Conservation (phyloP, 1,284 basidiomycete genomes). For the Moesziomyces sp. region DNA sequence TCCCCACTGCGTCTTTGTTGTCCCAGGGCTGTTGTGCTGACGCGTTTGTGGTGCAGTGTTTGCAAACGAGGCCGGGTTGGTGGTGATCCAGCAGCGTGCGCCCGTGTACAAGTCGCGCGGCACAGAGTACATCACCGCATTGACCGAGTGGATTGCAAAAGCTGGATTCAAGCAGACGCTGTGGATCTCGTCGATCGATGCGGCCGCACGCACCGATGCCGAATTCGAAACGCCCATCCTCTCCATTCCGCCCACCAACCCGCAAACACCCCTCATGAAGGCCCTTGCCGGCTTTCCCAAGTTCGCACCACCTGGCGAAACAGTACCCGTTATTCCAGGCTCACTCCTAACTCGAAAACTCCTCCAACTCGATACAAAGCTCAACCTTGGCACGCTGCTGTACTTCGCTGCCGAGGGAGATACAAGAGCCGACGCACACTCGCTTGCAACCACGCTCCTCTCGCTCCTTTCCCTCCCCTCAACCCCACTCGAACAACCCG, state of each 20-base stretch:
- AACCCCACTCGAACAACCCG: conserved; percentile 9
- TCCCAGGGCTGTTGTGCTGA: neutral
- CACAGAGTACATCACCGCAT: conserved; percentile 17
- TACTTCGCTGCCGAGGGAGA: conserved; percentile 61
- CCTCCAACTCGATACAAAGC: conserved; percentile 9
- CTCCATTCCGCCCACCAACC: conserved; percentile 23
- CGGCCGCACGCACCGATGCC: conserved; percentile 49
- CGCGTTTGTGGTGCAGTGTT: neutral
- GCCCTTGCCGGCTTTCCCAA: conserved; percentile 2
- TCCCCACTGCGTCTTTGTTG: neutral
- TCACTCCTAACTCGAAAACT: conserved; percentile 34
- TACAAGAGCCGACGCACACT: conserved; percentile 57
- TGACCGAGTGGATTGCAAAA: conserved; percentile 18
- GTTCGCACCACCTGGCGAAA: conserved; percentile 6
- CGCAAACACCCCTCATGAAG: conserved; percentile 12
- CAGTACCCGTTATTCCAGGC: conserved; percentile 49
- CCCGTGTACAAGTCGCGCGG: conserved; percentile 50
- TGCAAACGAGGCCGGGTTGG: conserved; percentile 7
- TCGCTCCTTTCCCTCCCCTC: conserved; percentile 13
- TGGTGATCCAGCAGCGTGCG: conserved; percentile 57
- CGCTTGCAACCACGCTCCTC: conserved; percentile 20
- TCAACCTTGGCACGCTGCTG: conserved; percentile 32
- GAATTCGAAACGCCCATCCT: conserved; percentile 42
- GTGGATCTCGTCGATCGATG: conserved; percentile 49
- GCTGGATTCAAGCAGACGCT: conserved; percentile 7